These are phyloP conservation scores for Tylopilus subfusipes DNA, from an alignment of 768 basidiomycete species.

Conservation along the genomic window DNA sequence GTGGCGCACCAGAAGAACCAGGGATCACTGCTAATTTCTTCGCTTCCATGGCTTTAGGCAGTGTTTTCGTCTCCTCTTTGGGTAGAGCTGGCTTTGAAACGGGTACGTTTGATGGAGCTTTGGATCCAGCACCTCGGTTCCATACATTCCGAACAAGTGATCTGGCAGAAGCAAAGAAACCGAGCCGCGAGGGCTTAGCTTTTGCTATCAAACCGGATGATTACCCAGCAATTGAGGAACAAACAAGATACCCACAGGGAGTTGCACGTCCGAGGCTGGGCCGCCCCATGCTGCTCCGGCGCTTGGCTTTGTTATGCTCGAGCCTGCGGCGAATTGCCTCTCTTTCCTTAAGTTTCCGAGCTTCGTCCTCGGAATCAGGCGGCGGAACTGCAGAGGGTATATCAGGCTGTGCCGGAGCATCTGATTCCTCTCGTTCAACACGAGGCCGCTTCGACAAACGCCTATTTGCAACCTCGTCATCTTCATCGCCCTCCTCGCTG, in stretches of 20 bases:
- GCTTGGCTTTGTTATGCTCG: conserved; percentile 61
- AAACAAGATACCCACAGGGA: conserved; percentile 35
- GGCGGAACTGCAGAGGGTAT: conserved; percentile 35
- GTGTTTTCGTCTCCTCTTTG: conserved; percentile 14
- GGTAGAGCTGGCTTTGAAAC: conserved; percentile 25
- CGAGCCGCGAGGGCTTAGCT: conserved; percentile 51
- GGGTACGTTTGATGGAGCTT: conserved; percentile 24
- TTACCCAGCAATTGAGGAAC: conserved; percentile 4
- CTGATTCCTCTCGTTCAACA: conserved; percentile 30
- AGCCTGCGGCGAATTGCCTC: conserved; percentile 63
- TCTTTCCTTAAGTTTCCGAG: conserved; percentile 41
- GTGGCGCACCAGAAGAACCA: conserved; percentile 22
- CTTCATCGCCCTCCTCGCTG: conserved; percentile 48
- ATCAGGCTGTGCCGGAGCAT: conserved; percentile 24
- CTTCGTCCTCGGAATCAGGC: conserved; percentile 27
- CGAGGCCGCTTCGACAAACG: conserved; percentile 46
- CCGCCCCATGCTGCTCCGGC: conserved; percentile 64
- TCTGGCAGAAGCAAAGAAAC: conserved; percentile 68
- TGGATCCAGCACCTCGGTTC: conserved; percentile 49
- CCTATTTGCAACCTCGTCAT: conserved; percentile 36
- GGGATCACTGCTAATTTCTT: conserved; percentile 23
- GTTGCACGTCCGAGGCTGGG: conserved; percentile 40
- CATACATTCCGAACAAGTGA: conserved; percentile 70
- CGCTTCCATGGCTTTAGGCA: conserved; percentile 3
- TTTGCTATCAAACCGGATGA: conserved; percentile 33